phyloP scores from a whole-genome alignment of 768 basidiomycete species.

The Royoungia palumana region DNA sequence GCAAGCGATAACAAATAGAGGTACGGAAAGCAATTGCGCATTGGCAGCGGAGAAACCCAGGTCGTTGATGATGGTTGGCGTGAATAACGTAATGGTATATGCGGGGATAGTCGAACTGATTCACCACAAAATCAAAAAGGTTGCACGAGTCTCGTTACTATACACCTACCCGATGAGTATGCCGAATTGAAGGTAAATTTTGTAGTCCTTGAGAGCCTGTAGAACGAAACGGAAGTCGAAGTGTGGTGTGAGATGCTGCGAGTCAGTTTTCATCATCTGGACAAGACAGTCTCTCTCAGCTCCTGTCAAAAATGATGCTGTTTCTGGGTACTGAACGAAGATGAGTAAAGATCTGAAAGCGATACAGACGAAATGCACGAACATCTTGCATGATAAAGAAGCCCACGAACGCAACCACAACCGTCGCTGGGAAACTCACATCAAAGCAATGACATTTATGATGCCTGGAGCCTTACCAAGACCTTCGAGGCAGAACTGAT shows the following conservation, averaged over 20 bases:
- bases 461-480: neutral
- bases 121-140: neutral
- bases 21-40: slow-evolving; percentile 43
- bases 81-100: slow-evolving; percentile 43
- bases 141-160: neutral
- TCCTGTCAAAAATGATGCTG: slow-evolving; percentile 46
- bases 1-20: slow-evolving; percentile 44
- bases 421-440: slow-evolving; percentile 6
- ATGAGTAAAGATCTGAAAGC: neutral
- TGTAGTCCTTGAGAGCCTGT: slow-evolving; percentile 44
- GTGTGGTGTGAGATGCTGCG: slow-evolving; percentile 39
- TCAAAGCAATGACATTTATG: neutral
- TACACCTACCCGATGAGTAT: slow-evolving; percentile 38
- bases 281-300: slow-evolving; percentile 37
- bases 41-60: slow-evolving; percentile 45
- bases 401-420: slow-evolving; percentile 9
- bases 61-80: slow-evolving; percentile 42
- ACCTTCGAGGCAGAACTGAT: slow-evolving; percentile 24
- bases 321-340: slow-evolving; percentile 45
- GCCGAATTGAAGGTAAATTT: slow-evolving; percentile 26
- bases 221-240: slow-evolving; percentile 43
- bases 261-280: slow-evolving; percentile 40
- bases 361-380: slow-evolving; percentile 3
- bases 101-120: slow-evolving; percentile 38
- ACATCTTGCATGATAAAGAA: slow-evolving; percentile 53